Percentiles rank a stretch among this genome's conserved stretches.
These are phyloP conservation scores for Phytophthora ohioensis DNA, from an alignment of 352 stramenopile species.

Conservation along the genomic window DNA sequence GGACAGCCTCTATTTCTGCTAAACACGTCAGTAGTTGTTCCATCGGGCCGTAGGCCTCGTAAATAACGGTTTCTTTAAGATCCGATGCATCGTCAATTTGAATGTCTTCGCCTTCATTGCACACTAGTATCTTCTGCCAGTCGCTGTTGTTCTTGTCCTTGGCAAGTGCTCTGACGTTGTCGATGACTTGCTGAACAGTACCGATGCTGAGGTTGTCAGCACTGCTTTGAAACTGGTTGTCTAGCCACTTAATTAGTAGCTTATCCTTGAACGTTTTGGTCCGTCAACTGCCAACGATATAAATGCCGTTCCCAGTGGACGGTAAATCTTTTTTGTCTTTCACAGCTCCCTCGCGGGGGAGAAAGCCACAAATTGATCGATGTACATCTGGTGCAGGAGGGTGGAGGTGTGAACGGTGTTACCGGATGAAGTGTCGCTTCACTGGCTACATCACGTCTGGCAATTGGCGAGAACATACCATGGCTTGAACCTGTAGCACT, in stretches of 20 bases:
- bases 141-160: neutral
- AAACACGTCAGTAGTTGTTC: neutral
- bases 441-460: neutral
- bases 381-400: conserved; percentile 1
- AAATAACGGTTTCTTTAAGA: neutral
- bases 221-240: conserved; percentile 9
- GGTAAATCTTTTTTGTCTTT: neutral
- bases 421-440: neutral
- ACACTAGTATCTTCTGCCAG: neutral
- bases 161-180: neutral
- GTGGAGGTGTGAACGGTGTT: neutral
- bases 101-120: neutral
- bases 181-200: neutral
- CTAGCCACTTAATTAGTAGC: neutral
- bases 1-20: neutral
- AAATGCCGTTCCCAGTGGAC: conserved; percentile 1
- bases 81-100: neutral
- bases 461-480: too few relatives aligned
- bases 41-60: neutral
- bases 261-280: neutral
- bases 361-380: conserved; percentile 6
- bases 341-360: neutral
- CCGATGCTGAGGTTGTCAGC: conserved; percentile 4
- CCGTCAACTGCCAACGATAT: conserved; percentile 7
- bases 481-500: too few relatives aligned